Evolutionary conservation across 2,329 filamentous ascomycete species (phyloP), one percentile per base, ranked within the genome.

Genomic region (Cordyceps sp.): DNA sequence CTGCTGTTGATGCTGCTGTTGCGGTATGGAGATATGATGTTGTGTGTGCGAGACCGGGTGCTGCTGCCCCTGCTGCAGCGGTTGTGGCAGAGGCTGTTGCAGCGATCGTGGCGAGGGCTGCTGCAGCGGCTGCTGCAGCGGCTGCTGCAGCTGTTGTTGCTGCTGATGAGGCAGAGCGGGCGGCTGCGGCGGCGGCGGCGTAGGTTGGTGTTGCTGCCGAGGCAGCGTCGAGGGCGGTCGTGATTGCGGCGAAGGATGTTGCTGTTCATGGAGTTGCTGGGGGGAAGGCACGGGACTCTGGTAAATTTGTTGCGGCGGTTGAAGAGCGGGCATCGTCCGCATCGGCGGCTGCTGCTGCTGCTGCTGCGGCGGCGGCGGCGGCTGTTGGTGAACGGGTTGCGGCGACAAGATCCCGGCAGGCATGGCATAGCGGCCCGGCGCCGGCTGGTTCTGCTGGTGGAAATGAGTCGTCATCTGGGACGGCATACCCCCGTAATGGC

Each of bases 1-100:
- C 26, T 43, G 44, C 31, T 41, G 45, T 26, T 38, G 43, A n/a
- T 56, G 49, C 28, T 57, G 59, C 27, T 45, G 39, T 14, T 46
- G 25, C n/a, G 12, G 15, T n/a, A n/a, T n/a, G n/a, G n/a, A n/a
- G n/a, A n/a, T n/a, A n/a, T 33, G 30, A 18, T 31, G 30, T 23
- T 12, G n/a, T 6, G 21, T 7, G 20, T 23, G 7, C 21, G 21
- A 12, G 21, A 7, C 12, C 7, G 12, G 21, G 7, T 23, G 21
- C 21, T 23, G 21, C 21, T 23, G 21, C 21, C 12, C 7, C 28
- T n/a, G 28, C 16, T 21, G 15, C 14, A 8, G 28, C 16, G 13
- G n/a, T 15, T 14, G 28, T 18, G 37, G 37, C 27, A 39, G 48
- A 10, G 48, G 42, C 28, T 56, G 49, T 29, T 43, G 43, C 32